Evolutionary conservation across 1,284 basidiomycete genomes (phyloP).

Genomic region (Marasmius oreades): DNA sequence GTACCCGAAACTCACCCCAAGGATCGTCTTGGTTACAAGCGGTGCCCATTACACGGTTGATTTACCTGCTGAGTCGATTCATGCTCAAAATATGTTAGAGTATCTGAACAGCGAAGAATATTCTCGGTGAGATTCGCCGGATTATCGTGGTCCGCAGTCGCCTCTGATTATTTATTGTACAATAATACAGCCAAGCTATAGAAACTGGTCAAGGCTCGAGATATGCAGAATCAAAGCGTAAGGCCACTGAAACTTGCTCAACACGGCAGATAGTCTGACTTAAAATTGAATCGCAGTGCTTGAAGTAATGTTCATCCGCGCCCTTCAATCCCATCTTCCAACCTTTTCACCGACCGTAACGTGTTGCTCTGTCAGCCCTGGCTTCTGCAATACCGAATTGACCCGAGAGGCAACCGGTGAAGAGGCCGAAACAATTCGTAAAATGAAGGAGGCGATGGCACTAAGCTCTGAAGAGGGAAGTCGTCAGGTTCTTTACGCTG

Average conservation of each 20-base stretch:
- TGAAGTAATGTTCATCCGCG: constrained; percentile 39
- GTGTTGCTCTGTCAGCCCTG: constrained; percentile 38
- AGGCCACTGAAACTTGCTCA: constrained; percentile 5
- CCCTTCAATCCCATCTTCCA: constrained; percentile 31
- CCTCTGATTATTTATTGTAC: too few species aligned
- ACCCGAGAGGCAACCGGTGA: constrained; percentile 23
- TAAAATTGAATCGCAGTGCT: constrained; percentile 28
- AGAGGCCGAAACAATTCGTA: constrained; percentile 12
- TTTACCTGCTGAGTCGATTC: constrained; percentile 23
- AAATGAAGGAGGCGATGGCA: constrained; percentile 26
- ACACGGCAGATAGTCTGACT: neutral
- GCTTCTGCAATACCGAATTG: constrained; percentile 43
- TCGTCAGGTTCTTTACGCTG: constrained; percentile 38
- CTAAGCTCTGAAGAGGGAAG: constrained; percentile 38
- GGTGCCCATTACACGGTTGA: constrained; percentile 29
- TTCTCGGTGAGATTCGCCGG: constrained; percentile 17
- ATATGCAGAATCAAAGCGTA: constrained; percentile 33
- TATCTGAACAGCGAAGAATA: constrained; percentile 22
- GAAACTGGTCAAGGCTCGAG: constrained; percentile 4
- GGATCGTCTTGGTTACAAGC: constrained; percentile 24
- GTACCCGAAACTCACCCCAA: neutral
- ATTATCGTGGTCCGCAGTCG: too few species aligned
- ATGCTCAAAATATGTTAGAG: constrained; percentile 23
- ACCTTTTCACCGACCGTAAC: constrained; percentile 24
- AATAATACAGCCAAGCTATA: too few species aligned